A percentile compares a stretch with the other conserved stretches of the same genome.
Conservation (phyloP, 768 basidiomycete species). For the Pulveroboletus ravenelii region DNA sequence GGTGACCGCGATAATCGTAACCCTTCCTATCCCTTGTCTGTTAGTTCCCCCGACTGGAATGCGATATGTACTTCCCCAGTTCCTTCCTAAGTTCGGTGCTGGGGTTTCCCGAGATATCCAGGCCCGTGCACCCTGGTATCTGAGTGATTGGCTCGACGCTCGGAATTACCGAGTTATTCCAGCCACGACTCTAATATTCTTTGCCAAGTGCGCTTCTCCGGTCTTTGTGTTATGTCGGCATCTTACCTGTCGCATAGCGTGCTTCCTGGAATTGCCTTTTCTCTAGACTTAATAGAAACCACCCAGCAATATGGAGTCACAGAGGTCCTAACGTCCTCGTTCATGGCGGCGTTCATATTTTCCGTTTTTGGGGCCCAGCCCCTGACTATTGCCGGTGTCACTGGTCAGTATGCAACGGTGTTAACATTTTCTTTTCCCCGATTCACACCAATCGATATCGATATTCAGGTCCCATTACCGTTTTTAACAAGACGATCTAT, state of each 20-base stretch:
- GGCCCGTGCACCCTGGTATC: conserved; percentile 73
- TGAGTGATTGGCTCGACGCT: conserved; percentile 85
- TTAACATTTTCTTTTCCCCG: neutral
- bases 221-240: neutral
- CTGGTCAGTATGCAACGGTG: conserved; percentile 40
- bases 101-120: conserved; percentile 72
- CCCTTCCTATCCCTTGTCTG: too few species aligned
- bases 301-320: conserved; percentile 86
- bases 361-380: conserved; percentile 88
- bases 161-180: conserved; percentile 91
- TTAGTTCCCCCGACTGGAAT: neutral
- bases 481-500: conserved; percentile 88
- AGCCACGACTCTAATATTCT: conserved; percentile 80
- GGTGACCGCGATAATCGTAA: too few species aligned
- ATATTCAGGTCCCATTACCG: conserved; percentile 75
- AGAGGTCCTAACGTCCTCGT: conserved; percentile 78
- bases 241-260: conserved; percentile 41
- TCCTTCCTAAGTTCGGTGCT: conserved; percentile 36
- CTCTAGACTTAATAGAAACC: conserved; percentile 86
- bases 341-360: conserved; percentile 87
- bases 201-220: conserved; percentile 59
- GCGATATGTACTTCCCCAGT: neutral
- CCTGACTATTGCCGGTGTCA: conserved; percentile 87
- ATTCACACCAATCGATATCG: neutral
- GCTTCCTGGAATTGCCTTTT: conserved; percentile 90